phyloP scores from a whole-genome alignment of 1,284 basidiomycete genomes.

The Tranzscheliella williamsii region DNA sequence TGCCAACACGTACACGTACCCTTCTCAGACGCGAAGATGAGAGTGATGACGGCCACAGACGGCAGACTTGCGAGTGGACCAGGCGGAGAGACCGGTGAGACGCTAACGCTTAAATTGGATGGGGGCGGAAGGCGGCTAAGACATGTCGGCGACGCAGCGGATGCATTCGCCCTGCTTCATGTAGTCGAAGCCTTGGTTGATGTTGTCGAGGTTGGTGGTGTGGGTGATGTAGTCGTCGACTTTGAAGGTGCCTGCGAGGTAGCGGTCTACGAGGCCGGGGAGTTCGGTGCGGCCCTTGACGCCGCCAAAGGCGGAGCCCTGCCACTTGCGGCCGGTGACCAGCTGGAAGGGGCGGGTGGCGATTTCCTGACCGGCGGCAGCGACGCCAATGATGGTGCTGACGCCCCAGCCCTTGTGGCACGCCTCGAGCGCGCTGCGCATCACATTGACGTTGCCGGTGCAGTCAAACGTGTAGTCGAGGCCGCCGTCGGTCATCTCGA shows the following conservation, averaged over 20 bases:
- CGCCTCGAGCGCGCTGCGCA: slow-evolving; percentile 91
- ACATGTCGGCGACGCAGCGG: slow-evolving; percentile 67
- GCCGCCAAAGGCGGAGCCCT: slow-evolving; percentile 93
- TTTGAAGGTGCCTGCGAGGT: slow-evolving; percentile 58
- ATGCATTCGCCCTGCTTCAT: slow-evolving; percentile 95
- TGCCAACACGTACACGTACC: too few species aligned
- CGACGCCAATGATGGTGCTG: slow-evolving; percentile 80
- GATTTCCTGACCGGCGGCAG: slow-evolving; percentile 92
- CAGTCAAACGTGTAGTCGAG: slow-evolving; percentile 94
- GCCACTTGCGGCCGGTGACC: slow-evolving; percentile 94
- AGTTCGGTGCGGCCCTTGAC: slow-evolving; percentile 92
- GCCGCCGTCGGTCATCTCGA: slow-evolving; percentile 94
- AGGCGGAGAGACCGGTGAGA: too few species aligned
- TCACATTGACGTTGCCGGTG: slow-evolving; percentile 93
- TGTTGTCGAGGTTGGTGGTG: slow-evolving; percentile 68
- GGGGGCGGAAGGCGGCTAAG: too few species aligned
- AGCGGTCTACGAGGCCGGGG: slow-evolving; percentile 56
- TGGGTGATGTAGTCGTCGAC: slow-evolving; percentile 63
- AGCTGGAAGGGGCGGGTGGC: slow-evolving; percentile 81
- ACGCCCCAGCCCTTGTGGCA: slow-evolving; percentile 89
- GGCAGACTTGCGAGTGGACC: too few species aligned
- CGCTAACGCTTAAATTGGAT: too few species aligned
- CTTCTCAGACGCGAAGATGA: too few species aligned
- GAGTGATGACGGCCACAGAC: too few species aligned
- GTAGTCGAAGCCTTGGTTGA: slow-evolving; percentile 87